Evolutionary conservation across 106 monocot species (phyloP), one percentile per base, ranked within the genome.

Genomic region (Xerophyta viscosa): DNA sequence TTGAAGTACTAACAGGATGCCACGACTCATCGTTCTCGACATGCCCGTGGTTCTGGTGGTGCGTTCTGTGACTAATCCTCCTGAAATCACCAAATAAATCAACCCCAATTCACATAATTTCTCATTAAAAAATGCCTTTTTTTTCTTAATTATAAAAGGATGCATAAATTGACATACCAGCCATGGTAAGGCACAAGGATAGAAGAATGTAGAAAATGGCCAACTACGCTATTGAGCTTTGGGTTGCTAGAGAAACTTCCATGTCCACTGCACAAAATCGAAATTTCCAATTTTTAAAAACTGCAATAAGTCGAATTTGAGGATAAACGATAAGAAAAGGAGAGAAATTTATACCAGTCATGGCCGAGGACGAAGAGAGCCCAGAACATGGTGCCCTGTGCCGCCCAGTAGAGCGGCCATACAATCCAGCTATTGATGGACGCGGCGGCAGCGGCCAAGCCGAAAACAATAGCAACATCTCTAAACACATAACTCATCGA

Each of bases 11-110:
- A 37, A 94, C 94, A n/a, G 94, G 94, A 22, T 94, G 88, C 94
- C 94, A 94, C 3, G 94, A 94, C 41, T 94, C 93, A 30, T 94
- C 93, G 15, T 94, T 94, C 68, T 94, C 93, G 8, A 84, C 93
- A 39, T 94, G 93, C 25, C 93, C 93, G 28, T 88, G 84, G 67
- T 94, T 84, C 78, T 94, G 93, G 63, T 94, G 93, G 61, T 94
- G 93, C 9, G 84, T 88, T 49, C 84, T 77, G 56, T 94, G 93
- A 64, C 88, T 88, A 30, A 94, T 94, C 72, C 93, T 94, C 93
- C 91, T 92, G 31, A 37, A 71, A 24, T 23, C 21, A 33, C 51
- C 33, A 54, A 41, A 33, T 13, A 25, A 27, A 3, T 27, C 14
- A 2, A 13, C 50, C 1, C 21, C 47, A 2, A 50, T 8, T 12